phyloP scores from a whole-genome alignment of 768 basidiomycete genomes.

The Lactarius pseudohatsudake region DNA sequence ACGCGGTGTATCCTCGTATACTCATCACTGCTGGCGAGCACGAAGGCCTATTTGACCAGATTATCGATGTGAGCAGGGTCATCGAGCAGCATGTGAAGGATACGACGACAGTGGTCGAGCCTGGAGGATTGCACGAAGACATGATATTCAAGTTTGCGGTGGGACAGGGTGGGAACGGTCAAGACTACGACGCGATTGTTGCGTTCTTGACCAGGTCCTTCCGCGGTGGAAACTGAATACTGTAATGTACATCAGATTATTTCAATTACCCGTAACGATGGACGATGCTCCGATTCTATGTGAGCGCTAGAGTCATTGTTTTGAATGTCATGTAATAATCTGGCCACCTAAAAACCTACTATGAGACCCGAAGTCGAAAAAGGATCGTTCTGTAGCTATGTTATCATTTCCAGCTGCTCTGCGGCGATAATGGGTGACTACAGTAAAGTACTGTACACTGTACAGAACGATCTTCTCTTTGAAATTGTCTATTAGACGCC shows the following conservation, averaged over 20 bases:
- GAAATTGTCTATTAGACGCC: neutral
- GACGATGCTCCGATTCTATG: neutral
- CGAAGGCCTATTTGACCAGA: constrained; percentile 3
- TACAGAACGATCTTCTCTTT: neutral
- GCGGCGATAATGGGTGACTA: neutral
- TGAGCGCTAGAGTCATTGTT: neutral
- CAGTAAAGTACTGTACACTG: no score
- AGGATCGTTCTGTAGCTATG: neutral
- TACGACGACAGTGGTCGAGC: constrained; percentile 4
- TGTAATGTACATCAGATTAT: neutral
- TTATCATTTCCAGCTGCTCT: neutral
- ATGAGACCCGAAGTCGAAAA: neutral
- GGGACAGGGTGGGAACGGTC: constrained; percentile 9
- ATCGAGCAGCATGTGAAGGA: constrained; percentile 8
- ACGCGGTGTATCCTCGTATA: neutral
- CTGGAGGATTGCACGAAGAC: constrained; percentile 5
- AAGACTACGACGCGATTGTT: constrained; percentile 3
- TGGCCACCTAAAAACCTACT: no score
- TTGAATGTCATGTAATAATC: neutral
- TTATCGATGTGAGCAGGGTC: neutral
- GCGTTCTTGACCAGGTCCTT: neutral
- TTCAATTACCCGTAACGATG: neutral
- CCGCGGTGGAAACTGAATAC: neutral
- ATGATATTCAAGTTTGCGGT: constrained; percentile 7
- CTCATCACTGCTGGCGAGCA: constrained; percentile 1